These are phyloP conservation scores for Amanita rubescens DNA, from an alignment of 768 basidiomycete species.

Conservation along the genomic window DNA sequence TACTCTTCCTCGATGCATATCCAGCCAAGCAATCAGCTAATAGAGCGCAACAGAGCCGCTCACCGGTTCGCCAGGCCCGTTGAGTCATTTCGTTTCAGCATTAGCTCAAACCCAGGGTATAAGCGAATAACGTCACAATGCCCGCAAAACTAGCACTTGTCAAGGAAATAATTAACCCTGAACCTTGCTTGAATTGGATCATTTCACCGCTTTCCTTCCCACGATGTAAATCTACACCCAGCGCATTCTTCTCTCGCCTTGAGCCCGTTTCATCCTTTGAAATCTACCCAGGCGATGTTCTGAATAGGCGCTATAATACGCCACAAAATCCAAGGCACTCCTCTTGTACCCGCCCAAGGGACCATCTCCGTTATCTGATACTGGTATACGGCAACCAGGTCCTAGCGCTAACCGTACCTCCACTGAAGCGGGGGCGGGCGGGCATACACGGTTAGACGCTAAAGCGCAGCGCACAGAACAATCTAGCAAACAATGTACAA, in stretches of 20 bases:
- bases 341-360: no score
- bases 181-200: neutral
- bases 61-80: neutral
- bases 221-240: neutral
- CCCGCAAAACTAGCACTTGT: neutral
- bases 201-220: neutral
- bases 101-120: neutral
- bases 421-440: no score
- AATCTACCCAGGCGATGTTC: neutral
- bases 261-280: neutral
- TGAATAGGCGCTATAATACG: no score
- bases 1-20: neutral
- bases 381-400: no score
- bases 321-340: neutral
- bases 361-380: no score
- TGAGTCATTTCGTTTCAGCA: neutral
- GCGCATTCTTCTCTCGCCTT: neutral
- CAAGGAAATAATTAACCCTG: neutral
- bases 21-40: neutral
- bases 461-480: neutral
- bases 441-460: neutral
- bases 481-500: neutral
- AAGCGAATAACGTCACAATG: neutral
- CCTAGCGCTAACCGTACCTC: no score
- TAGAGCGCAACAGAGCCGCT: neutral